Evolutionary conservation across 345 rosid species (phyloP).

Genomic region (Sisymbrium altissimum): DNA sequence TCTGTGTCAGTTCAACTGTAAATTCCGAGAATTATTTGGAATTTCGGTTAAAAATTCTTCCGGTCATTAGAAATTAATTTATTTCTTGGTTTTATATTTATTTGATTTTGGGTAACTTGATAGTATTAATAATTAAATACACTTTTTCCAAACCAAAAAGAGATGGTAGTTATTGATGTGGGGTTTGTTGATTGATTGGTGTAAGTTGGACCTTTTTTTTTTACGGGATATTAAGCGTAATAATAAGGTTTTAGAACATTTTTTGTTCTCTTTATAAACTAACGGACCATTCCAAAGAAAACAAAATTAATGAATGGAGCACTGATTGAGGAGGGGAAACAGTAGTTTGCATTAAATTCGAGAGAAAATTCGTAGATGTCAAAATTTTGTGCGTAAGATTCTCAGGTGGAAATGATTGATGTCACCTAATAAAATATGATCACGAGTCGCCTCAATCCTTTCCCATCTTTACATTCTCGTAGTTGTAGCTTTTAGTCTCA

Average conservation of each 20-base stretch:
- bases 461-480: constrained; percentile 29
- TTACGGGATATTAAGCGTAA: not conserved
- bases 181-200: constrained; percentile 23
- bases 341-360: constrained; percentile 13
- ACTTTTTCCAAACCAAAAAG: not conserved
- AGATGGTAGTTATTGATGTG: constrained; percentile 10
- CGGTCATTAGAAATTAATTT: not conserved
- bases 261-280: not conserved
- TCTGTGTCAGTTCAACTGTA: not conserved
- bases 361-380: not conserved
- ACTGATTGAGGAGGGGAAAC: constrained; percentile 19
- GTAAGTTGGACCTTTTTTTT: constrained; percentile 13
- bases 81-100: not conserved
- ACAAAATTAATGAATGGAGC: constrained; percentile 18
- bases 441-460: constrained; percentile 16
- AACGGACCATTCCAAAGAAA: not conserved
- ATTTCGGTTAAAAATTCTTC: not conserved
- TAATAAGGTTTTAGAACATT: constrained; percentile 12
- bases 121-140: not conserved
- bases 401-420: constrained; percentile 27
- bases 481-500: constrained; percentile 21
- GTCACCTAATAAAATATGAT: constrained; percentile 21
- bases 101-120: not conserved
- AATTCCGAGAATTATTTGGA: not conserved
- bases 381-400: constrained; percentile 1